These are phyloP conservation scores for Mycena olivaceomarginata DNA, from an alignment of 768 basidiomycete genomes.

Conservation along the genomic window DNA sequence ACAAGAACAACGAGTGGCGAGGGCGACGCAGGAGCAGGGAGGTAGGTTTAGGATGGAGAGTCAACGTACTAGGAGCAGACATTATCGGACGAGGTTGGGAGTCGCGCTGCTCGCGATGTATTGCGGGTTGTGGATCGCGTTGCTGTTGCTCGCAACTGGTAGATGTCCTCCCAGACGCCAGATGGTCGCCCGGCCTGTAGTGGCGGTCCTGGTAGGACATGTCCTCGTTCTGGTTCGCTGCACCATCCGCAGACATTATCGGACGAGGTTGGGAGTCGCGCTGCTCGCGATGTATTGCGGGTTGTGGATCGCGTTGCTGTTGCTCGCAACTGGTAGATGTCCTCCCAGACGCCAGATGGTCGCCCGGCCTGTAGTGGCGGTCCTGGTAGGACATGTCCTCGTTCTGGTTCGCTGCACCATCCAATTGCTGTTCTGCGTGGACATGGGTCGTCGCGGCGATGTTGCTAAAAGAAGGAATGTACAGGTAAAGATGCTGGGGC, in stretches of 20 bases:
- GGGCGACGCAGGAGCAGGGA: conserved; percentile 21
- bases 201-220: conserved; percentile 42
- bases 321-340: no score
- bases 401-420: conserved; percentile 1
- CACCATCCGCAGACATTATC: conserved; percentile 26
- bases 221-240: conserved; percentile 2
- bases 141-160: conserved; percentile 5
- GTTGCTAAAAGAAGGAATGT: conserved; percentile 21
- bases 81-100: conserved; percentile 33
- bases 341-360: no score
- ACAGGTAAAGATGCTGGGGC: conserved; percentile 44
- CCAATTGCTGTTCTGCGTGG: not conserved
- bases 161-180: no score
- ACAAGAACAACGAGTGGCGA: conserved; percentile 39
- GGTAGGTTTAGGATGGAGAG: conserved; percentile 39
- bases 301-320: not conserved
- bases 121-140: no score
- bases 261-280: conserved; percentile 34
- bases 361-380: conserved; percentile 41
- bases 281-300: conserved; percentile 29
- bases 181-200: conserved; percentile 38
- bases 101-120: conserved; percentile 31
- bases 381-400: conserved; percentile 36
- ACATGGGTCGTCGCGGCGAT: conserved; percentile 21
- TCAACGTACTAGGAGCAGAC: conserved; percentile 48